phyloP scores from a whole-genome alignment of 192 early-diverging fungal species.

The Geranomyces variabilis region DNA sequence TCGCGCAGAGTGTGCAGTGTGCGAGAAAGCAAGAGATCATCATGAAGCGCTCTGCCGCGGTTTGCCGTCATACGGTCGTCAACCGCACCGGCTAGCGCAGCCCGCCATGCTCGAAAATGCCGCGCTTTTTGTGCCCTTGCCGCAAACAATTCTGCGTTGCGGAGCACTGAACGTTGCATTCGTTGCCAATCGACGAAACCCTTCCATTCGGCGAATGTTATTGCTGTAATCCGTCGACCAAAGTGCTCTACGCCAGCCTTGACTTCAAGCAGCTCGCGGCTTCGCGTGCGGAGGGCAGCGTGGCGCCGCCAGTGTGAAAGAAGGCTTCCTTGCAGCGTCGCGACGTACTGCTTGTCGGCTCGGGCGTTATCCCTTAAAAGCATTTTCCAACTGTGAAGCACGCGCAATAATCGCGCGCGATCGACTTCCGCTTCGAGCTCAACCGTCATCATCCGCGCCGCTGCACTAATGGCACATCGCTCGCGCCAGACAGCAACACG shows the following conservation, averaged over 20 bases:
- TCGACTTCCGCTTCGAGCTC: not conserved
- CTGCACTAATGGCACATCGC: no score
- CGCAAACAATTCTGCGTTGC: not conserved
- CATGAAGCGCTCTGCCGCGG: not conserved
- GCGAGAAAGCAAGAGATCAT: not conserved
- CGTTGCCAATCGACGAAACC: not conserved
- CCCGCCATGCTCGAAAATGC: not conserved
- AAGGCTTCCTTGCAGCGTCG: not conserved
- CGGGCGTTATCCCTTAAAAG: not conserved
- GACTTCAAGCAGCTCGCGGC: conserved; percentile 12
- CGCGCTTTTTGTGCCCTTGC: not conserved
- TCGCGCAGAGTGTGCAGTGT: not conserved
- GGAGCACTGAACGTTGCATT: not conserved
- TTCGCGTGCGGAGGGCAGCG: not conserved
- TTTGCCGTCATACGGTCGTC: no score
- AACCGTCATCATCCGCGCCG: no score
- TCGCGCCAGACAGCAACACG: no score
- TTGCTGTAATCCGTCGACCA: not conserved
- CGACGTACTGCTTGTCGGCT: not conserved
- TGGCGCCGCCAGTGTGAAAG: not conserved
- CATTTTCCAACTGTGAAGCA: not conserved
- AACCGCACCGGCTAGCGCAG: no score
- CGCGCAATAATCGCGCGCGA: not conserved
- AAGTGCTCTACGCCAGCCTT: conserved; percentile 12
- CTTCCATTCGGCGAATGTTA: conserved; percentile 12